A percentile compares a stretch with the other conserved stretches of the same genome.
Evolutionary conservation across 2,329 filamentous ascomycete genomes (phyloP).

Genomic region (Tothia fuscella): DNA sequence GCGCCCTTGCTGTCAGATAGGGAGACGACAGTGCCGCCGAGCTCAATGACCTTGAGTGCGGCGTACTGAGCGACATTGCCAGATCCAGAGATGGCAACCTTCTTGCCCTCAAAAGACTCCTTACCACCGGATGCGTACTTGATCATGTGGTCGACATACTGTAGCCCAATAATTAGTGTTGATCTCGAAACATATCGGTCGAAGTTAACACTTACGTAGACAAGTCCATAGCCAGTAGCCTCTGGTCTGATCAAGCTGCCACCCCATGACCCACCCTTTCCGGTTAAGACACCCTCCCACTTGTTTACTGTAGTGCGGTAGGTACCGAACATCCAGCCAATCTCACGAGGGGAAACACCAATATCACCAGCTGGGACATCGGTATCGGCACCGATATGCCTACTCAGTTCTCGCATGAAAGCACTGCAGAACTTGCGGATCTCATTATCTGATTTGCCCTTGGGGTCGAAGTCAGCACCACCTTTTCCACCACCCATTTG

Average conservation of each 20-base stretch:
- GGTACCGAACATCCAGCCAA: conserved; percentile 88
- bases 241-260: conserved; percentile 90
- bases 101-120: conserved; percentile 80
- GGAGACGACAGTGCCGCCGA: conserved; percentile 83
- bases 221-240: conserved; percentile 90
- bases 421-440: conserved; percentile 93
- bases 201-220: conserved; percentile 51
- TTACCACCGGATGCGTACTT: conserved; percentile 65
- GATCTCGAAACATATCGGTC: not conserved
- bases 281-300: conserved; percentile 93
- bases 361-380: conserved; percentile 97
- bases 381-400: conserved; percentile 91
- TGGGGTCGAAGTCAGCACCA: conserved; percentile 96
- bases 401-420: conserved; percentile 92
- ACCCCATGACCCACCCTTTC: conserved; percentile 87
- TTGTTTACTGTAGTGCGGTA: conserved; percentile 81
- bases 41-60: conserved; percentile 90
- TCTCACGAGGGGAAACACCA: conserved; percentile 81
- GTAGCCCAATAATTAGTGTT: not conserved
- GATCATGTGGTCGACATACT: conserved; percentile 92
- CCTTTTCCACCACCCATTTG: conserved; percentile 97
- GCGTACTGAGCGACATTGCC: conserved; percentile 98
- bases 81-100: conserved; percentile 88
- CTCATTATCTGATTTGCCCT: conserved; percentile 95
- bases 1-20: conserved; percentile 86